Conservation (phyloP, 768 basidiomycete genomes). For the Boletus tylopilopsis region DNA sequence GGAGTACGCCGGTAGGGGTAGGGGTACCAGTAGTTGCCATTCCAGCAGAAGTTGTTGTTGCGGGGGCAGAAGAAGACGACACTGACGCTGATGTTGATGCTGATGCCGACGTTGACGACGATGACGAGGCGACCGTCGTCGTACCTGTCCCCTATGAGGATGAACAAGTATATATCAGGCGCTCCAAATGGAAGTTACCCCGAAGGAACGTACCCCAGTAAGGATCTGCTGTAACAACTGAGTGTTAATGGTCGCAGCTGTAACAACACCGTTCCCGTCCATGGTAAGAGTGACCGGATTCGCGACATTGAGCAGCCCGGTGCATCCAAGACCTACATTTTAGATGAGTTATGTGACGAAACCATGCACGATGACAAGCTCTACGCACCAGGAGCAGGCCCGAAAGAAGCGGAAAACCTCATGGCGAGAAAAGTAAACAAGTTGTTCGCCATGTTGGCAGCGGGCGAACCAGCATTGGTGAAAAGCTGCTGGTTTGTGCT, state of each 20-base stretch:
- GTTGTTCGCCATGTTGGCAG: constrained; percentile 17
- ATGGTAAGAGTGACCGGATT: constrained; percentile 24
- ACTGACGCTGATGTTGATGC: neutral
- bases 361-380: neutral
- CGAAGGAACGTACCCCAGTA: neutral
- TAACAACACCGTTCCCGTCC: constrained; percentile 25
- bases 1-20: neutral
- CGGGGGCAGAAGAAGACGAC: neutral
- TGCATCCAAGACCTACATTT: constrained; percentile 21
- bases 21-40: neutral
- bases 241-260: constrained; percentile 22
- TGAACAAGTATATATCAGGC: neutral
- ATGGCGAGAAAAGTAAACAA: constrained; percentile 29
- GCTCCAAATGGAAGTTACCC: neutral
- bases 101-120: neutral
- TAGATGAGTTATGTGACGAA: neutral
- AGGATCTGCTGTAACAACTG: constrained; percentile 20
- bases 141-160: constrained; percentile 1
- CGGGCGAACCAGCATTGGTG: constrained; percentile 18
- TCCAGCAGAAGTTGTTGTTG: neutral
- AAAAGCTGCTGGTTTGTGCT: constrained; percentile 20
- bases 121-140: neutral
- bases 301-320: constrained; percentile 15
- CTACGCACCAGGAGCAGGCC: constrained; percentile 24
- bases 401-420: constrained; percentile 25